A percentile compares a stretch with the other conserved stretches of the same genome.
Evolutionary conservation across 2,329 filamentous ascomycete species (phyloP).

Genomic region (Fusarium duplospermum): DNA sequence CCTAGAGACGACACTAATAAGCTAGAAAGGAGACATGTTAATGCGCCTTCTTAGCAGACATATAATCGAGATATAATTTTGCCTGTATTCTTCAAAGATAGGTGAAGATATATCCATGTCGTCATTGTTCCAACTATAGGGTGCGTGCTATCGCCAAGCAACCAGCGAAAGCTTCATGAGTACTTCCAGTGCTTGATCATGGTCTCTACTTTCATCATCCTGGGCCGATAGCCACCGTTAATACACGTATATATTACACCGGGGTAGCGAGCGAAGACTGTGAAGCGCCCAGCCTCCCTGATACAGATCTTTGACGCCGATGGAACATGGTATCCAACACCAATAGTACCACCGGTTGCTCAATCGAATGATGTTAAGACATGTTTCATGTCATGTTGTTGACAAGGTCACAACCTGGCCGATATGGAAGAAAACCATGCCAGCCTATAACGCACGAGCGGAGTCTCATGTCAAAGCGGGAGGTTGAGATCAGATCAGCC

Average conservation of each 20-base stretch:
- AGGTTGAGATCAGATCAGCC: background rate
- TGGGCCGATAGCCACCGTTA: too few relatives aligned
- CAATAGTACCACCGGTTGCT: constrained; percentile 34
- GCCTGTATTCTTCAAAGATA: background rate
- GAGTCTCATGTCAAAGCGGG: background rate
- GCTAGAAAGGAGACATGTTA: background rate
- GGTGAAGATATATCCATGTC: background rate
- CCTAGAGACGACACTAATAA: background rate
- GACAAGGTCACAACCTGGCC: background rate
- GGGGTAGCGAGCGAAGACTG: background rate
- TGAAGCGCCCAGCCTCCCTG: background rate
- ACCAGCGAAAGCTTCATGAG: background rate
- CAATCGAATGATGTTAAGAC: background rate
- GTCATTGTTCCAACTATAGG: background rate
- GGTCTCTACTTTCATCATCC: background rate
- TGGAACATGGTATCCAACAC: constrained; percentile 34
- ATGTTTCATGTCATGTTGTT: background rate
- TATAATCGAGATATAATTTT: background rate
- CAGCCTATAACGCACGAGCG: background rate
- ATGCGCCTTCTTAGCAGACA: background rate
- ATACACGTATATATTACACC: background rate
- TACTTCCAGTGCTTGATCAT: background rate
- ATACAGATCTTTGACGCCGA: background rate
- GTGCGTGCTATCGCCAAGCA: background rate
- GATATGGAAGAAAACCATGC: background rate